phyloP scores from a whole-genome alignment of 2,329 filamentous ascomycete genomes.

The Nemania bipapillata region DNA sequence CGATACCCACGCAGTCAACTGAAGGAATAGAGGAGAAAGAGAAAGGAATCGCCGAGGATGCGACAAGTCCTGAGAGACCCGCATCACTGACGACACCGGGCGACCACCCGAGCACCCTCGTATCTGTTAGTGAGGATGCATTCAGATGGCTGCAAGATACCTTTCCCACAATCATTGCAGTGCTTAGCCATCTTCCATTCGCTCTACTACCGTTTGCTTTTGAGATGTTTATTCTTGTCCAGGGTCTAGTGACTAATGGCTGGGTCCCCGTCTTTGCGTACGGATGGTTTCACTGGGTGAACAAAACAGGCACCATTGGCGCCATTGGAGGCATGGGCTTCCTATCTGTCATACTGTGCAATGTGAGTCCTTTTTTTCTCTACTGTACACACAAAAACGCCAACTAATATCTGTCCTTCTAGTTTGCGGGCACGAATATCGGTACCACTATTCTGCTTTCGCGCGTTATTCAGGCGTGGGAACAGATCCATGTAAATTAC shows the following conservation, averaged over 20 bases:
- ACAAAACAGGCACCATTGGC: slow-evolving; percentile 74
- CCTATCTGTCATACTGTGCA: slow-evolving; percentile 75
- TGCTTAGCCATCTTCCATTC: slow-evolving; percentile 73
- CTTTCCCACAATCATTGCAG: slow-evolving; percentile 74
- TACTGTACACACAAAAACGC: not conserved
- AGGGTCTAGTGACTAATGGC: slow-evolving; percentile 76
- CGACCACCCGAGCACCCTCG: slow-evolving; percentile 58
- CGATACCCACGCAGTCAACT: slow-evolving; percentile 29
- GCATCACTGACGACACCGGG: not conserved
- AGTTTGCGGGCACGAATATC: slow-evolving; percentile 83
- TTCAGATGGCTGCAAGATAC: slow-evolving; percentile 74
- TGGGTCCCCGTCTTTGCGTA: slow-evolving; percentile 79
- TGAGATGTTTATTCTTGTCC: slow-evolving; percentile 78
- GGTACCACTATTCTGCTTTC: slow-evolving; percentile 78
- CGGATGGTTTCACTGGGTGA: slow-evolving; percentile 78
- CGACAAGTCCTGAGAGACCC: not conserved
- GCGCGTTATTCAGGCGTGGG: slow-evolving; percentile 76
- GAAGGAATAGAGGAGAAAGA: slow-evolving; percentile 17
- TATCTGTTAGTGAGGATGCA: slow-evolving; percentile 58
- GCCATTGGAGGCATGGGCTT: slow-evolving; percentile 79
- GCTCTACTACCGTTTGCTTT: slow-evolving; percentile 77
- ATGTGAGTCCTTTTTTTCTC: slow-evolving; percentile 64
- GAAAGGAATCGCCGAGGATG: not conserved
- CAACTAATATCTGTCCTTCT: slow-evolving; percentile 1
- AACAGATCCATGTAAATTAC: slow-evolving; percentile 64